Base-by-base conservation (phyloP, 768 basidiomycete species). In the Mycena pura region DNA sequence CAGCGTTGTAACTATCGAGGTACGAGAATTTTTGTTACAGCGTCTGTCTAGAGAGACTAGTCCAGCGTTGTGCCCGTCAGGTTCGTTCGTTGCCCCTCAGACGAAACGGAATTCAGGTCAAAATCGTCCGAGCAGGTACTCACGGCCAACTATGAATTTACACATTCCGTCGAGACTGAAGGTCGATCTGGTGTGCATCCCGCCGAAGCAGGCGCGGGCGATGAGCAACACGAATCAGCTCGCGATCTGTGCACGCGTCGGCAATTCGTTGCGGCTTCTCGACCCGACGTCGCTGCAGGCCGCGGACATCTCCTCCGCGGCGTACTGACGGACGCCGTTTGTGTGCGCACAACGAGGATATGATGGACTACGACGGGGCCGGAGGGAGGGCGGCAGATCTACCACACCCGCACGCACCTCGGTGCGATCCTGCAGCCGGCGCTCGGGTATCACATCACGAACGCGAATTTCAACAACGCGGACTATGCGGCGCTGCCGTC, bases 141-240 rank as follows among this genome's bases (percentile, higher is more conserved):
- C 65, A 97, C 95, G 4, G 92, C 96, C 31, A 98, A 93, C 77
- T 97, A 92, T 84, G 98, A 96, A 77, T 96, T 92, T 76, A 95
- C 95, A 5, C 99, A 94, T 81, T 97, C 96, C 5, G 92, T 99
- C 67, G 96, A 99, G 77, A 97, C 99, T 70, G 86, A 98, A 98
- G 74, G 97, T 99, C 72, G 97, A 99, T 75, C 85, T 99, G 25
- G 91, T 99, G 21, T 94, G 92, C 72, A 82, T 99, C 32, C 93
- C 95, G 3, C 74, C 78, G 11, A 93, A 93, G 70, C 88, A 90
- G 66, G 95, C 97, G 0, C 88, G 90, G 9, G 78, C 86, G 17
- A 78, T 96, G 57, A 87, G 89, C 72, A 98, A 96, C 80, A 96
- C 99, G 77, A 87, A 82, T 63, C 95, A 92, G 1, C 80, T 99